phyloP scores from a whole-genome alignment of 257 asterid species.

The Primulina tabacum region DNA sequence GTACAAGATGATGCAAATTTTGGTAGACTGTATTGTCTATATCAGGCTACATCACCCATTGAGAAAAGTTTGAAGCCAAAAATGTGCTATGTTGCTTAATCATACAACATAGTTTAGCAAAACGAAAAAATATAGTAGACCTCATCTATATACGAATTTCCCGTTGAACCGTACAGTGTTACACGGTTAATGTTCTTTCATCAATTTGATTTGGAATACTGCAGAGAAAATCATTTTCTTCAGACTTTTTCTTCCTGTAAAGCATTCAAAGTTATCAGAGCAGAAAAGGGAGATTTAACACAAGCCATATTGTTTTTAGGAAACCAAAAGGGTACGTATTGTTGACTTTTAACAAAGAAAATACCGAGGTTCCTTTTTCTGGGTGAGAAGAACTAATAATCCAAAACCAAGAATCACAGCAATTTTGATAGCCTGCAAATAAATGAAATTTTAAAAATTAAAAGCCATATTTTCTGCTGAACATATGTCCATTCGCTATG shows the following conservation, averaged over 20 bases:
- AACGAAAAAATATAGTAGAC: no score
- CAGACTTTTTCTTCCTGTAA: conserved; percentile 46
- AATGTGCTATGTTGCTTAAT: background rate
- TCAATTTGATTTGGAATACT: conserved; percentile 36
- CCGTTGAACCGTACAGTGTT: no score
- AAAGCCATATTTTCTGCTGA: background rate
- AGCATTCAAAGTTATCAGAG: background rate
- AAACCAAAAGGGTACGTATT: background rate
- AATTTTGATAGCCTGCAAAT: conserved; percentile 57
- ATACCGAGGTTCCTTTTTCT: conserved; percentile 74
- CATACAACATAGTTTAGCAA: background rate
- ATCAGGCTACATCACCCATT: background rate
- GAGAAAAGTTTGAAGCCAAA: background rate
- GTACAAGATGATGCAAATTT: no score
- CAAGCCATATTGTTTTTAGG: no score
- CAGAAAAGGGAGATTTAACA: background rate
- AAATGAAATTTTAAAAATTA: conserved; percentile 7
- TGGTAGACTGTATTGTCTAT: no score
- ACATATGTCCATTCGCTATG: background rate
- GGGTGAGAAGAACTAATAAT: conserved; percentile 66
- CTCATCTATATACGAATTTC: no score
- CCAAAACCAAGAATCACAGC: conserved; percentile 76
- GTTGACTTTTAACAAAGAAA: background rate
- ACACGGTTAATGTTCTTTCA: background rate
- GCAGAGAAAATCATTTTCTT: conserved; percentile 15